Evolutionary conservation across 2,329 filamentous ascomycete species (phyloP).

Genomic region (Phialophora macrospora): DNA sequence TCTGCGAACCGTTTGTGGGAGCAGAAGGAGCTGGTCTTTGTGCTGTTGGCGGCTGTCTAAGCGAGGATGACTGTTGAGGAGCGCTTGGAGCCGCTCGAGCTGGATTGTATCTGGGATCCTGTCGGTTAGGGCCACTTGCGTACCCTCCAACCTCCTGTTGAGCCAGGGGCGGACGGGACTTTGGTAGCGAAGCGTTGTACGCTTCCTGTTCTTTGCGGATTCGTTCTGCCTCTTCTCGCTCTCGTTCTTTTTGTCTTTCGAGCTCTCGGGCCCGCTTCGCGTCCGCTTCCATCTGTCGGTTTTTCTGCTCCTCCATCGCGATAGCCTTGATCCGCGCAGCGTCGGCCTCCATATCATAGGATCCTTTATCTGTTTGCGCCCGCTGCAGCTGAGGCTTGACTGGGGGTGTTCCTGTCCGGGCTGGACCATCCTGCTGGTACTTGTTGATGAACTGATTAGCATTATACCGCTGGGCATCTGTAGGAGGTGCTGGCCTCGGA

Average conservation of each 20-base stretch:
- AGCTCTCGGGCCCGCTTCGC: conserved; percentile 45
- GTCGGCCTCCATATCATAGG: conserved; percentile 50
- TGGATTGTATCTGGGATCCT: conserved; percentile 76
- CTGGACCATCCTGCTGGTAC: conserved; percentile 40
- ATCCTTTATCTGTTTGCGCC: conserved; percentile 51
- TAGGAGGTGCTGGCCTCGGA: conserved; percentile 68
- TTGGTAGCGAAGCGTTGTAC: conserved; percentile 87
- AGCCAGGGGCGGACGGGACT: conserved; percentile 77
- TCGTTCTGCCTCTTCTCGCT: conserved; percentile 63
- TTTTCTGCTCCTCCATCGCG: conserved; percentile 58
- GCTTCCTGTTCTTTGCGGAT: conserved; percentile 77
- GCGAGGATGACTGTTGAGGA: conserved; percentile 58
- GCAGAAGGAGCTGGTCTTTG: conserved; percentile 83
- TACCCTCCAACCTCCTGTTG: conserved; percentile 87
- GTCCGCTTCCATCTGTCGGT: conserved; percentile 54
- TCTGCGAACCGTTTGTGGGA: conserved; percentile 46
- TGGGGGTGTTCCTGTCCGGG: conserved; percentile 42
- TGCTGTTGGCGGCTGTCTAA: conserved; percentile 50
- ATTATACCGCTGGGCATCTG: conserved; percentile 51
- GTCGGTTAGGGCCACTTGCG: conserved; percentile 50
- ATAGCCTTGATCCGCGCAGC: conserved; percentile 60
- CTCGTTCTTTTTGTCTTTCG: conserved; percentile 51
- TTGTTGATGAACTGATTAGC: conserved; percentile 47
- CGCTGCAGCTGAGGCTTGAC: conserved; percentile 63
- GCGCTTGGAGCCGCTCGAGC: conserved; percentile 81